Evolutionary conservation across 108 stramenopile species (phyloP), one percentile per base, ranked within the genome.

Genomic region (Cyclotella kingstonii): DNA sequence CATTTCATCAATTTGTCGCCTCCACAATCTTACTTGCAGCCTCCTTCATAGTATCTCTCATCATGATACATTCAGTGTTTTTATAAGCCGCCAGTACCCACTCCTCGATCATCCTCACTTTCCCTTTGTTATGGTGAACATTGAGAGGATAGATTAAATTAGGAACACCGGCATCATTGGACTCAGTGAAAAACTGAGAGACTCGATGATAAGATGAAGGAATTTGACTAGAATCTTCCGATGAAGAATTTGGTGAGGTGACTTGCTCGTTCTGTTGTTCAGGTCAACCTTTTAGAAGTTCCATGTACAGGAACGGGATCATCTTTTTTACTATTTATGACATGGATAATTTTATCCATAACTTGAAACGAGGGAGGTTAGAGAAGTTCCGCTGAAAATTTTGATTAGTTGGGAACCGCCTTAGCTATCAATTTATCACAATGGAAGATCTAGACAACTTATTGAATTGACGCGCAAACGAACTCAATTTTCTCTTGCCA

Each of bases 51-150:
- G 68, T 66, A 26, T 73, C 67, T 46, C 90, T 74, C 26, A 91
- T 51, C 73, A 91, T 74, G 12, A 91, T 91, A 12, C 90, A 64
- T 56, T 87, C 84, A 4, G 86, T 83, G 41, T 72, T 61, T 28
- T 83, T 73, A 52, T 86, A 70, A 8, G 86, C 84, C 2, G 85
- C 54, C 22, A 91, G 60, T 51, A 84, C 79, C 90, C 90, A 91
- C 56, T 88, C 87, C 52, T 91, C 90, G 14, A 91, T 79, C 90
- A 91, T 91, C 28, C 82, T 67, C n/a, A 84, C 86, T 5, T 73
- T 54, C 8, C 67, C 84, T 25, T 80, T 83, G 35, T 71, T 59
- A n/a, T 71, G 70, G 72, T 83, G 82, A 19, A 80, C 70, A 41
- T 68, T 60, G 6, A 88, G 69, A 8, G 90, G 87, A 36, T 68